Conservation (phyloP, 805 yeast genomes). For the Ogataea nakhonphanomensis region DNA sequence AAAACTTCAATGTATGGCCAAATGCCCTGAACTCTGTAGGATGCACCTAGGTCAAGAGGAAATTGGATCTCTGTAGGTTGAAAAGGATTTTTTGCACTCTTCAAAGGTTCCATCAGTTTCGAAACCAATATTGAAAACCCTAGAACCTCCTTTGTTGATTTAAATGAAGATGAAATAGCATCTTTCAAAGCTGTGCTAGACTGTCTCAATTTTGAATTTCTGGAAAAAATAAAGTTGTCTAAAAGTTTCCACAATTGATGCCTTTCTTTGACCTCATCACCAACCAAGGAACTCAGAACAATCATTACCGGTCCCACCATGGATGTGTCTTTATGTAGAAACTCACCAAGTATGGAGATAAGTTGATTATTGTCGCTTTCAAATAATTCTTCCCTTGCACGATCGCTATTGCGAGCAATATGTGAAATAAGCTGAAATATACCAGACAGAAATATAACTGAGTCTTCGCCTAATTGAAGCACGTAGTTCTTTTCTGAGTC, state of each 20-base stretch:
- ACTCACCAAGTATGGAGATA: constrained; percentile 25
- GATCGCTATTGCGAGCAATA: constrained; percentile 42
- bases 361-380: constrained; percentile 34
- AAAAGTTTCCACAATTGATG: constrained; percentile 61
- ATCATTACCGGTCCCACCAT: constrained; percentile 50
- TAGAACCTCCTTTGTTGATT: constrained; percentile 49
- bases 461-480: constrained; percentile 74
- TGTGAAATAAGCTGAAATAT: constrained; percentile 62
- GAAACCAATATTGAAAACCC: constrained; percentile 62
- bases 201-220: constrained; percentile 15
- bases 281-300: constrained; percentile 56
- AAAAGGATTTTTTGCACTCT: constrained; percentile 30
- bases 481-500: constrained; percentile 22
- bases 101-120: constrained; percentile 32
- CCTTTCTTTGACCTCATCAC: constrained; percentile 40
- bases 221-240: constrained; percentile 64
- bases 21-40: constrained; percentile 62
- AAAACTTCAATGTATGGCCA: constrained; percentile 80
- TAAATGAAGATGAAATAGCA: constrained; percentile 43
- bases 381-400: constrained; percentile 31
- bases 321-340: constrained; percentile 27
- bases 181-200: constrained; percentile 34
- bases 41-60: constrained; percentile 62
- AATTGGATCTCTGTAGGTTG: constrained; percentile 44
- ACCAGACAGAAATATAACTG: constrained; percentile 69